Conservation (phyloP, 176 grass and related monocot species). For the Avena insularis region DNA sequence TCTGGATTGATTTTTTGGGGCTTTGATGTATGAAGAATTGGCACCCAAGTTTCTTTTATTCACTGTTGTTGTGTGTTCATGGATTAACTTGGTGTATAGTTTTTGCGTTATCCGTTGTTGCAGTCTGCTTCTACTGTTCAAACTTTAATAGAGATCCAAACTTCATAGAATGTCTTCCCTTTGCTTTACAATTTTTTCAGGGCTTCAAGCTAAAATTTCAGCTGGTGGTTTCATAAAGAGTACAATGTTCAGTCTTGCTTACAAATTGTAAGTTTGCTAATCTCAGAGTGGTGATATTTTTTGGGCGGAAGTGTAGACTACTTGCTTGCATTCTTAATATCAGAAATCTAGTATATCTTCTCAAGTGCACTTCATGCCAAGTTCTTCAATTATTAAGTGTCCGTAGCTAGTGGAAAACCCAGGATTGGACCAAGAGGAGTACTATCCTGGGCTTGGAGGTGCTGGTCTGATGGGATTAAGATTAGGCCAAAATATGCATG, state of each 20-base stretch:
- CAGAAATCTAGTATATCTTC: slow-evolving; percentile 21
- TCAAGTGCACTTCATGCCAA: slow-evolving; percentile 21
- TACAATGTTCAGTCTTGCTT: slow-evolving; percentile 86
- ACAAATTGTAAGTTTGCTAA: slow-evolving; percentile 75
- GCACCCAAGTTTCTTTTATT: slow-evolving; percentile 15
- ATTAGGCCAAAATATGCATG: slow-evolving; percentile 6
- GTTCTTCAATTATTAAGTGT: slow-evolving; percentile 26
- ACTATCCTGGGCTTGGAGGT: not conserved
- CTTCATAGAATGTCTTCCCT: slow-evolving; percentile 27
- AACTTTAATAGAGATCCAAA: slow-evolving; percentile 10
- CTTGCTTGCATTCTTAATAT: slow-evolving; percentile 20
- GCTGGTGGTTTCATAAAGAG: slow-evolving; percentile 82
- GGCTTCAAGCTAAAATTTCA: slow-evolving; percentile 82
- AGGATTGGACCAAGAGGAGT: slow-evolving; percentile 11
- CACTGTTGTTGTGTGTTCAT: slow-evolving; percentile 26
- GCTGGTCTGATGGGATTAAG: slow-evolving; percentile 3
- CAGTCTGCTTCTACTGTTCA: slow-evolving; percentile 26
- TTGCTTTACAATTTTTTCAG: slow-evolving; percentile 49
- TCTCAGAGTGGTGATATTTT: not conserved
- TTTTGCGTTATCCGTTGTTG: not conserved
- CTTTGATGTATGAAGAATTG: not conserved
- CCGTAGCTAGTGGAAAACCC: not conserved
- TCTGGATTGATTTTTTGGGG: not conserved
- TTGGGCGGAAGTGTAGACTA: slow-evolving; percentile 15
- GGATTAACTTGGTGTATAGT: not conserved